A percentile compares a stretch with the other conserved stretches of the same genome.
Conservation (phyloP, 768 basidiomycete genomes). For the Xerocomellus chrysenteron region DNA sequence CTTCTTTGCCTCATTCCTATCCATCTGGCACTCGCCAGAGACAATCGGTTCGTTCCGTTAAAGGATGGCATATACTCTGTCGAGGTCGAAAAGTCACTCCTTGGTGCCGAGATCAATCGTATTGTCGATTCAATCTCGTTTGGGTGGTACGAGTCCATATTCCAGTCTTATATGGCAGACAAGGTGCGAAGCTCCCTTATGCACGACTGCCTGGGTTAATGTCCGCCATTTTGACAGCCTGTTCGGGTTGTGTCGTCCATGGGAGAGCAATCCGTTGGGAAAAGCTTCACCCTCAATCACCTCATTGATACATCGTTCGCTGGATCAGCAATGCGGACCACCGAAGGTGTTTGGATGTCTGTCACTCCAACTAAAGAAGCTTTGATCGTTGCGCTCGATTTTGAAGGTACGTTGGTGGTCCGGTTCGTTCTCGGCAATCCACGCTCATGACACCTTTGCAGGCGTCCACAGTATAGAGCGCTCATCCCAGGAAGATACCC, state of each 20-base stretch:
- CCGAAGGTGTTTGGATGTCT: conserved; percentile 67
- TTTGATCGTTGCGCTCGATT: conserved; percentile 61
- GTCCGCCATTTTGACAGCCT: conserved; percentile 35
- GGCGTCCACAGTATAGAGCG: conserved; percentile 65
- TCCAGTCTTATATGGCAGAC: conserved; percentile 59
- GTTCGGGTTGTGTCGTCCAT: conserved; percentile 67
- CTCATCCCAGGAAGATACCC: conserved; percentile 61
- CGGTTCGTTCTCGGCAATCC: background rate
- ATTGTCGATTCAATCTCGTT: conserved; percentile 56
- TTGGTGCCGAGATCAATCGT: conserved; percentile 57
- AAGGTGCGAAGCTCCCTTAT: conserved; percentile 37
- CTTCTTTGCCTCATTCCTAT: conserved; percentile 63
- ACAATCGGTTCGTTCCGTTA: conserved; percentile 60
- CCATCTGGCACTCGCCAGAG: conserved; percentile 57
- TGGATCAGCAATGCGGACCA: conserved; percentile 62
- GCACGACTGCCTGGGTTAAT: background rate
- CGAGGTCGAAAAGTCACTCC: conserved; percentile 49
- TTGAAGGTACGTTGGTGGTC: conserved; percentile 45
- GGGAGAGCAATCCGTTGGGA: conserved; percentile 68
- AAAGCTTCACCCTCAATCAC: conserved; percentile 58
- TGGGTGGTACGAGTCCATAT: conserved; percentile 66
- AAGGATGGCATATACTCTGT: conserved; percentile 55
- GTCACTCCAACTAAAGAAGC: conserved; percentile 56
- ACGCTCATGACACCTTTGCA: conserved; percentile 15
- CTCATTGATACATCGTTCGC: conserved; percentile 65